Conservation (phyloP, 257 asterid genomes). For the Knoxia roxburghii region DNA sequence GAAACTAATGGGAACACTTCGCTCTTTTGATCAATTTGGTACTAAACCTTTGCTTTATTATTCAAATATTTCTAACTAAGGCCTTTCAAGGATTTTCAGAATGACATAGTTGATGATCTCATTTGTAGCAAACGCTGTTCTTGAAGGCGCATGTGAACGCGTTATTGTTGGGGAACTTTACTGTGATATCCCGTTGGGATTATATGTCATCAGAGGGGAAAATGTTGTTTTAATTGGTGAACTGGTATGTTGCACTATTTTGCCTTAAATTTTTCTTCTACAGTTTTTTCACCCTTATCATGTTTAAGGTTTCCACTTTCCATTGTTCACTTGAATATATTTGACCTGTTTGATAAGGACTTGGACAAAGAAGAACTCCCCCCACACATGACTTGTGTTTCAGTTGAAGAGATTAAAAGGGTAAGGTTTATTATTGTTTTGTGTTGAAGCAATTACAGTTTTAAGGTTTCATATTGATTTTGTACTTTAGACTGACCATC, state of each 20-base stretch:
- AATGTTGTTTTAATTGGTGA: constrained; percentile 97
- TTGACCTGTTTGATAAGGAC: constrained; percentile 46
- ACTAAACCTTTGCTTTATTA: constrained; percentile 3
- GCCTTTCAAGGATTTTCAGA: not conserved
- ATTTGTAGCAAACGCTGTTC: constrained; percentile 84
- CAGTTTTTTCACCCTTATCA: not conserved
- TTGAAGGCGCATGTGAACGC: constrained; percentile 96
- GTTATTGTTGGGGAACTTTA: constrained; percentile 84
- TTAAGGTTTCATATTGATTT: not conserved
- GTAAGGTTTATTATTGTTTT: constrained; percentile 27
- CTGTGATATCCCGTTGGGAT: constrained; percentile 88
- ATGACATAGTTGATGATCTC: not conserved
- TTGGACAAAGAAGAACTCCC: constrained; percentile 86
- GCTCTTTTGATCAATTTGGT: constrained; percentile 51
- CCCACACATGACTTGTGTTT: constrained; percentile 70
- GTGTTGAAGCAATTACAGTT: not conserved
- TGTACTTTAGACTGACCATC: not conserved
- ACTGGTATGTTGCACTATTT: constrained; percentile 51
- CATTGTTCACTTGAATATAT: constrained; percentile 6
- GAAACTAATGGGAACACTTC: constrained; percentile 44
- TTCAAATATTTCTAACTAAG: constrained; percentile 6
- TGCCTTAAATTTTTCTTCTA: not conserved
- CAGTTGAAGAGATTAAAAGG: constrained; percentile 67
- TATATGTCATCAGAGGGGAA: constrained; percentile 92
- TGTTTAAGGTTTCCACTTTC: not conserved